Percentiles rank a stretch among this genome's conserved stretches.
These are phyloP conservation scores for Pluteus cervinus DNA, from an alignment of 768 basidiomycete genomes.

Conservation along the genomic window DNA sequence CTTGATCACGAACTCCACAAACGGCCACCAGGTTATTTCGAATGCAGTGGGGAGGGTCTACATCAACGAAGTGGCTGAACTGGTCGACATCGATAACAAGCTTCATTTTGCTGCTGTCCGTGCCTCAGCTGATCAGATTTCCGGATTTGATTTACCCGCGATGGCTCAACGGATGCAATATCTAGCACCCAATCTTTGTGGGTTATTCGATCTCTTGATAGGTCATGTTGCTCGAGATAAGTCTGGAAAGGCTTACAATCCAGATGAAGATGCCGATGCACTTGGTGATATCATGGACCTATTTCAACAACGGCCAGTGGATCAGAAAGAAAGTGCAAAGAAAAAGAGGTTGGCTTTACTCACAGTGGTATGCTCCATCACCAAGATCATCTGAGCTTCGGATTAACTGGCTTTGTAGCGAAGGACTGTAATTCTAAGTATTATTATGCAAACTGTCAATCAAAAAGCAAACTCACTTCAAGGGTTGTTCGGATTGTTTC, in stretches of 20 bases:
- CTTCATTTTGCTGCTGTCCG: background rate
- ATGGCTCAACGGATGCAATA: background rate
- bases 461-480: conserved; percentile 13
- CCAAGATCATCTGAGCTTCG: background rate
- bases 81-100: background rate
- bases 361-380: background rate
- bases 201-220: background rate
- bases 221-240: no score
- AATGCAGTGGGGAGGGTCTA: no score
- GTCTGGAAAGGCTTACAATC: no score
- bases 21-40: no score
- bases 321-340: no score
- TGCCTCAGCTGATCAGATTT: background rate
- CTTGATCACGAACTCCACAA: no score
- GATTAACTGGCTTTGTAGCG: conserved; percentile 10
- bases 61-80: background rate
- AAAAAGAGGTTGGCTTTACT: background rate
- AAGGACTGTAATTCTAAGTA: conserved; percentile 17
- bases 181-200: background rate
- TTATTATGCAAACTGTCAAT: conserved; percentile 20
- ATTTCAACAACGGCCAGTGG: no score
- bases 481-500: conserved; percentile 1
- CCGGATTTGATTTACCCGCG: background rate
- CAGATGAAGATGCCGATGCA: no score
- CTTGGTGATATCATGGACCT: no score